Evolutionary conservation across 352 stramenopile genomes (phyloP).

Genomic region (Phytophthora ohioensis): DNA sequence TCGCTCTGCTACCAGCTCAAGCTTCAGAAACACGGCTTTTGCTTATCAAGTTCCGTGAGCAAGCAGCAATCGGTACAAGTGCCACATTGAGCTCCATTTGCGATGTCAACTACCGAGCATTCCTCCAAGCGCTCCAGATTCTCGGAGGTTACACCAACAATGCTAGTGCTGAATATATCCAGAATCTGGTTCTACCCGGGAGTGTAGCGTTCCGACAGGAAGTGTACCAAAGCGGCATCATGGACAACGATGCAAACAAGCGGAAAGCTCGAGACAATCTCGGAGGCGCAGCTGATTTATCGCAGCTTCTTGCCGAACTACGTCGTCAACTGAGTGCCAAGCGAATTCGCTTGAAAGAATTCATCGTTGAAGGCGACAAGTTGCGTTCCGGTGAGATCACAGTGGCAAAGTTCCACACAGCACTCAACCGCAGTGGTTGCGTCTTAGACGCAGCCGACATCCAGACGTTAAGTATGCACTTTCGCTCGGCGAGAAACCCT

Average conservation of each 20-base stretch:
- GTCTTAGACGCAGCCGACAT: constrained; percentile 73
- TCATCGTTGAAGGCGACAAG: constrained; percentile 83
- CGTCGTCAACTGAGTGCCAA: constrained; percentile 67
- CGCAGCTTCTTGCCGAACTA: constrained; percentile 64
- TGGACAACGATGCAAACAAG: constrained; percentile 37
- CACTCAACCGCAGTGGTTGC: constrained; percentile 82
- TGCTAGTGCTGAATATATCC: constrained; percentile 27
- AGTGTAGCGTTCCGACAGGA: constrained; percentile 74
- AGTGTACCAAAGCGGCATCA: constrained; percentile 50
- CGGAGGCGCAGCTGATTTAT: constrained; percentile 39
- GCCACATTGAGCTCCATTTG: constrained; percentile 75
- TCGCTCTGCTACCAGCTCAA: constrained; percentile 64
- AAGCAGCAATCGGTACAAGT: constrained; percentile 47
- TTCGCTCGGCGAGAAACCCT: constrained; percentile 59
- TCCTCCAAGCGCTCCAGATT: constrained; percentile 71
- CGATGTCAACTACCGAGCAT: constrained; percentile 88
- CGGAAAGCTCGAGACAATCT: constrained; percentile 45
- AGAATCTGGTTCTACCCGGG: constrained; percentile 45
- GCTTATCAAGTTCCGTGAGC: constrained; percentile 82
- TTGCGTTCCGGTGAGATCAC: constrained; percentile 84
- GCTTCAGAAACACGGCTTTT: constrained; percentile 56
- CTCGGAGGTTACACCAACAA: constrained; percentile 36
- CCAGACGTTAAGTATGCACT: constrained; percentile 67
- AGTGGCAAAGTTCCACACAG: constrained; percentile 87
- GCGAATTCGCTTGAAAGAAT: constrained; percentile 86